Evolutionary conservation across 1,139 yeast genomes (phyloP).

Genomic region (Pichia sp.): DNA sequence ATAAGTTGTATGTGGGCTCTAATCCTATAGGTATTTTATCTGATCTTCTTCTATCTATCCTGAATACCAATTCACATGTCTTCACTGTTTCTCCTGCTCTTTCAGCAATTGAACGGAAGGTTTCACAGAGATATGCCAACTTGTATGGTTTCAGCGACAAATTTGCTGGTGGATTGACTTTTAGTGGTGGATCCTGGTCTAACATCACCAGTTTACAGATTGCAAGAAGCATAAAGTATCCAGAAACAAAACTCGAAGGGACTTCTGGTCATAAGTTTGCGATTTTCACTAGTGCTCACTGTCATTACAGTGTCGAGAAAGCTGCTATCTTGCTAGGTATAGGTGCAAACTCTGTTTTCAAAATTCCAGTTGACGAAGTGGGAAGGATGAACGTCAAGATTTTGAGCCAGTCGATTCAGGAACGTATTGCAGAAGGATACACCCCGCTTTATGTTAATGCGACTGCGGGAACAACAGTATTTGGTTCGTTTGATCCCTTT

Average conservation of each 20-base stretch:
- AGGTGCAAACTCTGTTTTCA: slow-evolving; percentile 61
- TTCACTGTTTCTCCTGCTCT: slow-evolving; percentile 82
- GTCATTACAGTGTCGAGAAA: slow-evolving; percentile 79
- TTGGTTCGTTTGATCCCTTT: slow-evolving; percentile 77
- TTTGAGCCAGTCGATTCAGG: slow-evolving; percentile 44
- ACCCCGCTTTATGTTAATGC: slow-evolving; percentile 76
- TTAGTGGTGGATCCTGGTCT: slow-evolving; percentile 87
- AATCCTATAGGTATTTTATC: slow-evolving; percentile 80
- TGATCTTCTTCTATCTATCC: slow-evolving; percentile 62
- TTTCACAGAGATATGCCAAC: slow-evolving; percentile 64
- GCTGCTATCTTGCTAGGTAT: slow-evolving; percentile 76
- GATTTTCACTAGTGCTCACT: slow-evolving; percentile 64
- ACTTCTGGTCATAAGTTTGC: slow-evolving; percentile 57
- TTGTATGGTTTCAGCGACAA: slow-evolving; percentile 54
- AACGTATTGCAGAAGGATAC: slow-evolving; percentile 47
- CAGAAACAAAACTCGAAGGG: slow-evolving; percentile 66
- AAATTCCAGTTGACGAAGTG: slow-evolving; percentile 50
- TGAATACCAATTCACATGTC: slow-evolving; percentile 83
- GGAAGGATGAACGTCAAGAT: slow-evolving; percentile 56
- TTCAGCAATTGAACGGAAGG: slow-evolving; percentile 67
- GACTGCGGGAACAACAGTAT: slow-evolving; percentile 88
- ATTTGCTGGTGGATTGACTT: slow-evolving; percentile 76
- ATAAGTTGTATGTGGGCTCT: slow-evolving; percentile 77
- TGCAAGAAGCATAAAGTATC: slow-evolving; percentile 64
- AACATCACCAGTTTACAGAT: slow-evolving; percentile 76